Conservation (phyloP, 768 basidiomycete genomes). For the Hygrocybe coccinea region DNA sequence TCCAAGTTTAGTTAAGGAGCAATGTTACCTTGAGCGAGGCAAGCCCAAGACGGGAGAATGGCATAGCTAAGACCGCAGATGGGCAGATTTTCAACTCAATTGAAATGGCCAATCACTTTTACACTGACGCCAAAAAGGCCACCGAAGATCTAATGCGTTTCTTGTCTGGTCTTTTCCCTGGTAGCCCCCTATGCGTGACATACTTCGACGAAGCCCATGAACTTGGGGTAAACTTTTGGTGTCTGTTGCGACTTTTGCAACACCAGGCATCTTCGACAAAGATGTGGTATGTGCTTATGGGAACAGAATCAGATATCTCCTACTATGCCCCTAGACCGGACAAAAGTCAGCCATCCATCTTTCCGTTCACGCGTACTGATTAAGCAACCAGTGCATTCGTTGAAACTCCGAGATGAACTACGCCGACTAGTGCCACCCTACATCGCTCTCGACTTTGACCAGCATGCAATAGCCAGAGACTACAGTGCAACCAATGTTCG, state of each 20-base stretch:
- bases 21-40: neutral
- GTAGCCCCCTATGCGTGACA: conserved; percentile 1
- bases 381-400: conserved; percentile 9
- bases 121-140: neutral
- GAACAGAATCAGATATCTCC: conserved; percentile 9
- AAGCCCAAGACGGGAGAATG: too few species aligned
- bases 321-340: conserved; percentile 8
- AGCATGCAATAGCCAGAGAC: conserved; percentile 4
- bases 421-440: conserved; percentile 9
- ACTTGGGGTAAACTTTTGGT: conserved; percentile 9
- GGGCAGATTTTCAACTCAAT: neutral
- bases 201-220: conserved; percentile 17
- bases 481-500: neutral
- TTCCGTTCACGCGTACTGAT: neutral
- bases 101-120: neutral
- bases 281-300: conserved; percentile 16
- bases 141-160: neutral
- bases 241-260: conserved; percentile 10
- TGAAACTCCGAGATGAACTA: conserved; percentile 10
- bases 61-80: neutral
- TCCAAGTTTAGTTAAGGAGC: neutral
- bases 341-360: conserved; percentile 2
- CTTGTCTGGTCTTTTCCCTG: neutral
- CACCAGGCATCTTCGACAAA: conserved; percentile 3
- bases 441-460: conserved; percentile 16